Percentiles rank a stretch among this genome's conserved stretches.
These are phyloP conservation scores for Limonium bicolor DNA, from an alignment of 148 eudicot species.

Conservation along the genomic window DNA sequence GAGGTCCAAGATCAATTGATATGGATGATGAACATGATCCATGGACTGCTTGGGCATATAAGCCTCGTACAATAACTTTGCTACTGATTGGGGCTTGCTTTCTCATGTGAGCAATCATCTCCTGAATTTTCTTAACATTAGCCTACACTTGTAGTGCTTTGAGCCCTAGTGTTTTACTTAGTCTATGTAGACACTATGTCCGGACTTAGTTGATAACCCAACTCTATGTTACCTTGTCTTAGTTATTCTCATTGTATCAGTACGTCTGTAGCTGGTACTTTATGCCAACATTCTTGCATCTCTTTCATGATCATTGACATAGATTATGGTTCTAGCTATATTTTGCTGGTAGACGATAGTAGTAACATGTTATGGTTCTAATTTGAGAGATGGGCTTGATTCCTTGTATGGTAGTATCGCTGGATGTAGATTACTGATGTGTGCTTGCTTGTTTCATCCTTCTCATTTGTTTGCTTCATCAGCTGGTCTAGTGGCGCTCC, in stretches of 20 bases:
- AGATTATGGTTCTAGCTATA: too few species aligned
- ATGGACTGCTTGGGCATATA: slow-evolving; percentile 99
- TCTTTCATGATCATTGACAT: too few species aligned
- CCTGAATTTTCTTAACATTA: too few species aligned
- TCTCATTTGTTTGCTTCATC: slow-evolving; percentile 2
- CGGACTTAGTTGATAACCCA: too few species aligned
- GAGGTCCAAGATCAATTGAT: slow-evolving; percentile 23
- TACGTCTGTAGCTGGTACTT: too few species aligned
- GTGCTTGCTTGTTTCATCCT: slow-evolving; percentile 2
- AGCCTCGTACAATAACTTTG: slow-evolving; percentile 77
- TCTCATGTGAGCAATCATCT: slow-evolving; percentile 62
- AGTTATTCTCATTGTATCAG: too few species aligned
- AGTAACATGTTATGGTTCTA: background rate
- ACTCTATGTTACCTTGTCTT: too few species aligned
- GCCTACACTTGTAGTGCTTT: too few species aligned
- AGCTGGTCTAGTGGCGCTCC: slow-evolving; percentile 99
- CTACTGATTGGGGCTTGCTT: slow-evolving; percentile 85
- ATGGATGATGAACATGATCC: slow-evolving; percentile 77
- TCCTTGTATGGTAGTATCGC: background rate
- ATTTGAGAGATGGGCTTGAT: background rate
- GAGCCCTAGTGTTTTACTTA: too few species aligned
- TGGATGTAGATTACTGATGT: background rate
- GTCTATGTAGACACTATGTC: too few species aligned
- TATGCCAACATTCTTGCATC: too few species aligned
- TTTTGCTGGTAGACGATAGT: background rate